These are phyloP conservation scores for Ganoderma sp. DNA, from an alignment of 1,284 basidiomycete genomes.

Conservation along the genomic window DNA sequence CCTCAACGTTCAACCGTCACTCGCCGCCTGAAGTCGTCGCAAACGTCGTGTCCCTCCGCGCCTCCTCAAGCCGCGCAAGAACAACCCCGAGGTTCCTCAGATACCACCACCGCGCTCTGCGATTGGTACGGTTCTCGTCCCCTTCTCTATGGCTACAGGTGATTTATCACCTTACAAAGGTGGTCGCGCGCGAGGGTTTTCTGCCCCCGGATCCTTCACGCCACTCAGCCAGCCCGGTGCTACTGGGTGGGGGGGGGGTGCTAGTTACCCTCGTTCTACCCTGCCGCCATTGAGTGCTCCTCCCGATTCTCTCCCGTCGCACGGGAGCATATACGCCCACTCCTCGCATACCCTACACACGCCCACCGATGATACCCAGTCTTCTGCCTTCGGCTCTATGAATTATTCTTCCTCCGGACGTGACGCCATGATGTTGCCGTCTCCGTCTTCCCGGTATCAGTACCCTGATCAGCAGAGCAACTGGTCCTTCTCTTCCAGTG, in stretches of 20 bases:
- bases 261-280: constrained; percentile 65
- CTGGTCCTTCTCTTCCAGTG: constrained; percentile 66
- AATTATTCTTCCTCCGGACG: constrained; percentile 52
- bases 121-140: constrained; percentile 65
- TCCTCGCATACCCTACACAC: constrained; percentile 66
- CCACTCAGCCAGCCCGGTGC: constrained; percentile 63
- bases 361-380: constrained; percentile 68
- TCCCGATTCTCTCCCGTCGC: constrained; percentile 66
- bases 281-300: constrained; percentile 84
- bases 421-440: constrained; percentile 49
- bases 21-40: constrained; percentile 86
- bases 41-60: constrained; percentile 93
- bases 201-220: constrained; percentile 77
- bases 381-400: constrained; percentile 61
- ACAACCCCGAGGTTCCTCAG: constrained; percentile 63
- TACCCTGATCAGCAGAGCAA: constrained; percentile 58
- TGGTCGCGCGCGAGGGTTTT: constrained; percentile 76
- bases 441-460: constrained; percentile 60
- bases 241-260: constrained; percentile 65
- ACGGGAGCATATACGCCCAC: constrained; percentile 55
- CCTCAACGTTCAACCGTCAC: constrained; percentile 82
- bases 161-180: constrained; percentile 50
- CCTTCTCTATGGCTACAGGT: constrained; percentile 61
- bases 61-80: constrained; percentile 80
- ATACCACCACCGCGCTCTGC: constrained; percentile 77